phyloP scores from a whole-genome alignment of 2,329 filamentous ascomycete species.

The Harringtonia aguacate region DNA sequence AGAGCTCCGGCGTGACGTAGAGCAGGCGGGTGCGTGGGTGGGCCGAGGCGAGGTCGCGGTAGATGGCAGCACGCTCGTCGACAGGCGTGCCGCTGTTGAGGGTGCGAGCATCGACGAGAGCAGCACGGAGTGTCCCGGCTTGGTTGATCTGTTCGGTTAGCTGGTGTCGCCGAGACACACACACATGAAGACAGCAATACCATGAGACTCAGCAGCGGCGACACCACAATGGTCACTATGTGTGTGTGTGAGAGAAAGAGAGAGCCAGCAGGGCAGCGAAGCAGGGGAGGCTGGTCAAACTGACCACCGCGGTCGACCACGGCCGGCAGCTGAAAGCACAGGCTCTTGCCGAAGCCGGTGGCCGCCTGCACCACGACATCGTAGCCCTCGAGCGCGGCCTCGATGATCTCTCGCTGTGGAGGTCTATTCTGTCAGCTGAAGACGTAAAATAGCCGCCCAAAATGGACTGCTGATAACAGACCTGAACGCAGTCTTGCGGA shows the following conservation, averaged over 20 bases:
- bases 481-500: slow-evolving; percentile 66
- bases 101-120: slow-evolving; percentile 70
- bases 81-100: slow-evolving; percentile 74
- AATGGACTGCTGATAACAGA: slow-evolving; percentile 20
- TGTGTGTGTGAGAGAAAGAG: neutral
- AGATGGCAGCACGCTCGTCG: slow-evolving; percentile 55
- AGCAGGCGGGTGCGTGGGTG: slow-evolving; percentile 75
- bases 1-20: slow-evolving; percentile 90
- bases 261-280: too few species aligned
- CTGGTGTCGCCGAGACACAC: neutral
- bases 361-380: slow-evolving; percentile 93
- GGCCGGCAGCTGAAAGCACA: slow-evolving; percentile 88
- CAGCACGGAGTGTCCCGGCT: slow-evolving; percentile 64
- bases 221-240: slow-evolving; percentile 79
- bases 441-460: neutral
- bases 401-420: slow-evolving; percentile 78
- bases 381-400: slow-evolving; percentile 65
- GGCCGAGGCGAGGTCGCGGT: slow-evolving; percentile 75
- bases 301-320: slow-evolving; percentile 68
- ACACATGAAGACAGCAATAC: slow-evolving; percentile 36
- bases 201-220: slow-evolving; percentile 83
- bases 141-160: slow-evolving; percentile 67
- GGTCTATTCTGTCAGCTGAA: slow-evolving; percentile 42
- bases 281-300: neutral
- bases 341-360: slow-evolving; percentile 82